These are phyloP conservation scores for Nymphaea thermarum DNA, from an alignment of 164 flowering plant species.

Conservation along the genomic window DNA sequence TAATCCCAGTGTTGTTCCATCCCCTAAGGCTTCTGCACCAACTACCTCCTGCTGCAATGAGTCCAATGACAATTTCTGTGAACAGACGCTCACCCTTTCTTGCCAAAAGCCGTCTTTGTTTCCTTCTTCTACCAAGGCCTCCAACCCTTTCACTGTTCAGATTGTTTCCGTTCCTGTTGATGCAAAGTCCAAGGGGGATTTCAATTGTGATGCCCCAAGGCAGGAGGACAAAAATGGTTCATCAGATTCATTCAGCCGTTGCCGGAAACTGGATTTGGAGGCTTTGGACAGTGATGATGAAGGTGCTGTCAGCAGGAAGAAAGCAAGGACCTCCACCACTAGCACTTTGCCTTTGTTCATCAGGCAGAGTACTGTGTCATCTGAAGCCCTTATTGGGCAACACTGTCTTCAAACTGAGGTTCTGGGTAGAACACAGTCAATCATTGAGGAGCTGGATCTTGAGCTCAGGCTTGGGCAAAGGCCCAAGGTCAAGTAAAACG, in stretches of 20 bases:
- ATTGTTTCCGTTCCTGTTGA: conserved; percentile 12
- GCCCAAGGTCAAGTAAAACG: conserved; percentile 28
- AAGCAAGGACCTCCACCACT: conserved; percentile 2
- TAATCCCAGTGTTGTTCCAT: conserved; percentile 13
- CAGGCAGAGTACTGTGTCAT: conserved; percentile 9
- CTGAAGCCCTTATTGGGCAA: conserved; percentile 4
- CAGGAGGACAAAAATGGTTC: conserved; percentile 23
- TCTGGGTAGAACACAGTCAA: conserved; percentile 8
- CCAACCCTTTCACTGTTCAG: conserved; percentile 15
- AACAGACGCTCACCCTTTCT: conserved; percentile 11
- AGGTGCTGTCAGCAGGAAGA: conserved; percentile 25
- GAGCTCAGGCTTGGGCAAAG: conserved; percentile 78
- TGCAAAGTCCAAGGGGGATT: conserved; percentile 8
- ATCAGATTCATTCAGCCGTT: conserved; percentile 15
- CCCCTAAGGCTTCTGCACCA: conserved; percentile 33
- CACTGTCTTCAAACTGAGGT: conserved; percentile 21
- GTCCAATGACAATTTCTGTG: conserved; percentile 8
- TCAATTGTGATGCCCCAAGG: conserved; percentile 12
- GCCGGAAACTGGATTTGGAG: conserved; percentile 1
- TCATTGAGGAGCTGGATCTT: conserved; percentile 48
- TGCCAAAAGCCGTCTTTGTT: conserved; percentile 9
- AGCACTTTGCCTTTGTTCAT: conserved; percentile 1
- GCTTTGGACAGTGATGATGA: conserved; percentile 13
- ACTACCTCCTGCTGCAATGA: conserved; percentile 2
- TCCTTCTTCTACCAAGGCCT: conserved; percentile 13